These are phyloP conservation scores for Adenanthera pavonina DNA, from an alignment of 306 rosid genomes.

Conservation along the genomic window DNA sequence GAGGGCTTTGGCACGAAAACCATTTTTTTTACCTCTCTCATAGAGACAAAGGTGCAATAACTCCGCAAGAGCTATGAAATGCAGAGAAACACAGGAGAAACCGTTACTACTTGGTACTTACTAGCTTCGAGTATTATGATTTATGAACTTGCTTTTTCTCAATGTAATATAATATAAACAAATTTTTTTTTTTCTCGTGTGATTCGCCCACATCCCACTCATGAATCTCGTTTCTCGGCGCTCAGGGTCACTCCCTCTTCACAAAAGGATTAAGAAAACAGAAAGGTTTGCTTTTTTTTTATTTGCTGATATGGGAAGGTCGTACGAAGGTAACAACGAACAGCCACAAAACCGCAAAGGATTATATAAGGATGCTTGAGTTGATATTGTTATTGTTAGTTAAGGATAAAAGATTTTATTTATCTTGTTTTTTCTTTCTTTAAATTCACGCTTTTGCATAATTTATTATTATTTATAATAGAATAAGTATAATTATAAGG, in stretches of 20 bases:
- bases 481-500: too few species aligned
- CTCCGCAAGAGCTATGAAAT: background rate
- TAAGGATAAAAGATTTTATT: background rate
- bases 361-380: background rate
- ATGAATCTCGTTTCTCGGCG: background rate
- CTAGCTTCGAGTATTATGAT: background rate
- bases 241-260: background rate
- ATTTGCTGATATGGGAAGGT: background rate
- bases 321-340: background rate
- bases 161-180: background rate
- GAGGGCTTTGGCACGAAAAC: constrained; percentile 44
- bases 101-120: background rate
- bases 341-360: background rate
- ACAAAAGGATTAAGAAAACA: background rate
- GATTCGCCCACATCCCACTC: background rate
- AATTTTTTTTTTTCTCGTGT: background rate
- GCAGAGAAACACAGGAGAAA: background rate
- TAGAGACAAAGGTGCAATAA: background rate
- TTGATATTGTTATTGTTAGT: background rate
- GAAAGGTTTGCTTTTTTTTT: background rate
- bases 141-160: background rate
- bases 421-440: too few species aligned
- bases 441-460: too few species aligned
- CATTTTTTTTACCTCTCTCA: constrained; percentile 41
- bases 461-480: too few species aligned